Conservation (phyloP, 768 basidiomycete species). For the Cyclocybe cylindracea region DNA sequence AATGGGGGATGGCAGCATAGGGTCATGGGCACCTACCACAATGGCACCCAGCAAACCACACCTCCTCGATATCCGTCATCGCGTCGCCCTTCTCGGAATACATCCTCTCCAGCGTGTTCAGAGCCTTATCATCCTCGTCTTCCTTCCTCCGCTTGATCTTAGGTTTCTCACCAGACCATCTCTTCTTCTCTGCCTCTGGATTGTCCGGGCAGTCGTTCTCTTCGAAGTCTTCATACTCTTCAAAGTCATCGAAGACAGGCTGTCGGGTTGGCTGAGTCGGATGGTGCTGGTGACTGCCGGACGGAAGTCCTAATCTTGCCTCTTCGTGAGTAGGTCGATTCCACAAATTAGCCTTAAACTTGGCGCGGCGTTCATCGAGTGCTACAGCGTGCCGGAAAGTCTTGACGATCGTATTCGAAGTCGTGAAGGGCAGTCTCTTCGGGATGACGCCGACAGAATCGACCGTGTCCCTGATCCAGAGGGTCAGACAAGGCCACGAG, state of each 20-base stretch:
- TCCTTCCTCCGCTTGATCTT: constrained; percentile 14
- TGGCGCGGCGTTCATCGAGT: constrained; percentile 63
- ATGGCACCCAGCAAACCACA: constrained; percentile 68
- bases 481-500: background rate
- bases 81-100: constrained; percentile 24
- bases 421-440: constrained; percentile 57
- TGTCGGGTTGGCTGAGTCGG: background rate
- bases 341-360: constrained; percentile 59
- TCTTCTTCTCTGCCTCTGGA: background rate
- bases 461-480: constrained; percentile 59
- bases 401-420: constrained; percentile 53
- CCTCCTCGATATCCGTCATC: constrained; percentile 54
- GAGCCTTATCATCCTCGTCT: constrained; percentile 21
- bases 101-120: constrained; percentile 32
- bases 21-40: constrained; percentile 32
- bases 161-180: background rate
- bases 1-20: background rate
- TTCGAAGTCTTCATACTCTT: too few species aligned
- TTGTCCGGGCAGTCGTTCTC: background rate
- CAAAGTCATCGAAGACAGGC: too few species aligned
- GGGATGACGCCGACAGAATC: constrained; percentile 60
- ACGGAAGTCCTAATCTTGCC: constrained; percentile 21
- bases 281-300: background rate
- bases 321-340: constrained; percentile 35
- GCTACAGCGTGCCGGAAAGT: constrained; percentile 66